These are phyloP conservation scores for Fusarium newnesense DNA, from an alignment of 2,329 filamentous ascomycete genomes.

Conservation along the genomic window DNA sequence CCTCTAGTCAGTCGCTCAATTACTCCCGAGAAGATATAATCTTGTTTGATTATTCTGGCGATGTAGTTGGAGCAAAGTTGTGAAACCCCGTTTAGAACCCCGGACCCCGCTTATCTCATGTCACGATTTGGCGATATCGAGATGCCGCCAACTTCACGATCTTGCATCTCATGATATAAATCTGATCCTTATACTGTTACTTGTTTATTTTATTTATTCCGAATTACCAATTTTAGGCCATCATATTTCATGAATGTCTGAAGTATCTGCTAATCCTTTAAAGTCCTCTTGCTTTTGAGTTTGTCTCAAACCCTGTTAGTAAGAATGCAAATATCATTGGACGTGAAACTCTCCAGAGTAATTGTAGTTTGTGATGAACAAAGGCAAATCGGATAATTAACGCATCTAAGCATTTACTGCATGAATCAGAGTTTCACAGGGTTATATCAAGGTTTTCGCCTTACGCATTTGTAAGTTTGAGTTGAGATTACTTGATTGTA, in stretches of 20 bases:
- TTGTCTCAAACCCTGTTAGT: neutral
- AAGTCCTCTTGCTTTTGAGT: neutral
- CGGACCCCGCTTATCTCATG: constrained; percentile 15
- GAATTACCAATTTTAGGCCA: neutral
- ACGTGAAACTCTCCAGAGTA: neutral
- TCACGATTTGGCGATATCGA: neutral
- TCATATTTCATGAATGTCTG: neutral
- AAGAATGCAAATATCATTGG: neutral
- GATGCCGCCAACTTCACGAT: neutral
- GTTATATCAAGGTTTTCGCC: neutral
- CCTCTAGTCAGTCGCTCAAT: constrained; percentile 12
- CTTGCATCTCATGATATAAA: neutral
- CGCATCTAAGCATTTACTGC: neutral
- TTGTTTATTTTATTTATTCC: neutral
- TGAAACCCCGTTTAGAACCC: constrained; percentile 21
- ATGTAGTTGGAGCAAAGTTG: constrained; percentile 6
- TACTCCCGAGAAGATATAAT: neutral
- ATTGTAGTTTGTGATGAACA: neutral
- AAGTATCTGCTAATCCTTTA: neutral
- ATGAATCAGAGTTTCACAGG: neutral
- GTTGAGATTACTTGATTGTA: neutral
- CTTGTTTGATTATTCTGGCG: neutral
- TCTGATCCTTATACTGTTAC: neutral
- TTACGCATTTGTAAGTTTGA: neutral
- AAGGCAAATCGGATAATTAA: neutral